Evolutionary conservation across 2,329 filamentous ascomycete genomes (phyloP).

Genomic region (Ceratocystis harringtonii): DNA sequence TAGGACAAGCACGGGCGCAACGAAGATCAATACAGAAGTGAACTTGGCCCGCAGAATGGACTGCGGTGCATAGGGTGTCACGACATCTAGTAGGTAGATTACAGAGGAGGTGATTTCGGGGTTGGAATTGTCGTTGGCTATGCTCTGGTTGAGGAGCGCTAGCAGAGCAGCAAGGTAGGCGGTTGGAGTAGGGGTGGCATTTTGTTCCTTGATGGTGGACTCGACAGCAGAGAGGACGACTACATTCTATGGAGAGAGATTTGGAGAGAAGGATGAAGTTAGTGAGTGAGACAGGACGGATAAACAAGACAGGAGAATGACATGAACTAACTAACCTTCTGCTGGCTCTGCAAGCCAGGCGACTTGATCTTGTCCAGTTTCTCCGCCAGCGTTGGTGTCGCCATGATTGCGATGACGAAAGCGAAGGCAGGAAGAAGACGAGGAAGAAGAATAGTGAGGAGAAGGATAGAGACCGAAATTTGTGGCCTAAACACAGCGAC

Average conservation of each 20-base stretch:
- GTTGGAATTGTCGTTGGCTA: conserved; percentile 53
- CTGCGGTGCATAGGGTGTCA: conserved; percentile 71
- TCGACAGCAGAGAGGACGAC: conserved; percentile 85
- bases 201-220: conserved; percentile 78
- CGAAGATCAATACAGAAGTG: conserved; percentile 72
- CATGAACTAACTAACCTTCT: conserved; percentile 47
- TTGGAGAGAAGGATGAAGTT: background rate
- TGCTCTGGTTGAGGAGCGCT: conserved; percentile 66
- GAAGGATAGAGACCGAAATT: background rate
- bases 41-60: conserved; percentile 89
- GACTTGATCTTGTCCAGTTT: conserved; percentile 95
- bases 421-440: conserved; percentile 7
- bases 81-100: conserved; percentile 87
- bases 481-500: background rate
- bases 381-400: conserved; percentile 52
- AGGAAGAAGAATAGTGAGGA: background rate
- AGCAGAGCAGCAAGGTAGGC: conserved; percentile 94
- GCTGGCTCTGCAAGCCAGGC: conserved; percentile 88
- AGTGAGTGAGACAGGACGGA: background rate
- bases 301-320: background rate
- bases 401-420: conserved; percentile 26
- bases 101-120: conserved; percentile 73
- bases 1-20: conserved; percentile 70
- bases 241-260: conserved; percentile 43
- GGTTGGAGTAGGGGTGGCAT: conserved; percentile 67